A percentile compares a stretch with the other conserved stretches of the same genome.
phyloP scores from a whole-genome alignment of 345 rosid genomes.

The Pistacia integerrima region DNA sequence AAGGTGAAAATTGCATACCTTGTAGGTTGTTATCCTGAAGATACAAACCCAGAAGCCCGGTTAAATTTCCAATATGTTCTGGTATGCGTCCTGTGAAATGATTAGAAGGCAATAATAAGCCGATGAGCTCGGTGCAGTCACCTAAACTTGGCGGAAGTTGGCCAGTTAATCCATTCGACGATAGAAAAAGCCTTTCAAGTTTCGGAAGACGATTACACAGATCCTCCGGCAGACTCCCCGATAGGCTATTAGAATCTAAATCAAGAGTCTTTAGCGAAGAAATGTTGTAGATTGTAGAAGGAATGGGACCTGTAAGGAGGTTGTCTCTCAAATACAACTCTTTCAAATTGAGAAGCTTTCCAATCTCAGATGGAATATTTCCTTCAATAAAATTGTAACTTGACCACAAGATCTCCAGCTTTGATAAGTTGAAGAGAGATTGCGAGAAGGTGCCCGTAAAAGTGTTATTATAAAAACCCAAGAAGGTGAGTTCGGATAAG shows the following conservation, averaged over 20 bases:
- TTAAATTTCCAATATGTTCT: neutral
- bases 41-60: neutral
- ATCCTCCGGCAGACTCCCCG: neutral
- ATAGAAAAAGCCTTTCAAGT: neutral
- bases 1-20: neutral
- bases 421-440: neutral
- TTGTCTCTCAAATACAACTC: neutral
- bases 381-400: neutral
- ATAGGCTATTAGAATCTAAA: neutral
- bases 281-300: conserved; percentile 10
- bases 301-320: neutral
- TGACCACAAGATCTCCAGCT: neutral
- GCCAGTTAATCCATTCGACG: neutral
- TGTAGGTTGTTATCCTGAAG: neutral
- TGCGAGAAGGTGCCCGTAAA: neutral
- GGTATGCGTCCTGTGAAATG: neutral
- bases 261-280: neutral
- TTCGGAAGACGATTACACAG: neutral
- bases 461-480: neutral
- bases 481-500: neutral
- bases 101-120: neutral
- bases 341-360: neutral
- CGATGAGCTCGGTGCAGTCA: neutral
- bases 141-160: neutral
- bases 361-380: conserved; percentile 1